Evolutionary conservation across 495 filamentous ascomycete genomes (phyloP), one percentile per base, ranked within the genome.

Genomic region (Bombardia bombarda): DNA sequence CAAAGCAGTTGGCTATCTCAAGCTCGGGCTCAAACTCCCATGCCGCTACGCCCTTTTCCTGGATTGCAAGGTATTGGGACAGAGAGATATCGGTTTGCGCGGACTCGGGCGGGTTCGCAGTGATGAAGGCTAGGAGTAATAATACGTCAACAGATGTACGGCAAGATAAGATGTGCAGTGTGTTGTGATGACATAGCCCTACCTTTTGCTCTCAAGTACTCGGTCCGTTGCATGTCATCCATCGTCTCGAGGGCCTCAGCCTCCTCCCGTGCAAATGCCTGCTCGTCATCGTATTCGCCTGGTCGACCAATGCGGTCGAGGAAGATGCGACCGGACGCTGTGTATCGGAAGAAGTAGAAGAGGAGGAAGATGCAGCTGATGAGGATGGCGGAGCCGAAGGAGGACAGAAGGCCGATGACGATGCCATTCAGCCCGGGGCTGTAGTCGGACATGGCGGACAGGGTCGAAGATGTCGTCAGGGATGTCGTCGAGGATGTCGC

Each of bases 1-100:
- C 92, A 60, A 98, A 98, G 61, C 93, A 97, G 64, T 98, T 98
- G 42, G 92, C 92, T 51, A 98, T 96, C 62, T 98, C 92, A 26
- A 98, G 67, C 63, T 98, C 92, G 2, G 92, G 90, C 60, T 96
- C 90, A 48, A 98, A 98, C 61, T 97, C 92, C 92, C 92, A 98
- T 7, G 92, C 92, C 6, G 90, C 93, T 17, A 98, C 92, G 38
- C 92, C 92, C 62, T 98, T 98, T 63, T 98, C 92, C 68, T 98
- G 92, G 50, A 98, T 98, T 21, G 93, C 92, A 35, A 98, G 73
- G 56, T 94, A 97, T 61, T 98, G 92, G 31, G 93, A 96, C 45
- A 98, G 66, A 21, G 92, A 96, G 45, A 98, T 98, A 54, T 98
- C 92, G 47, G 92, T 98, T 53, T 90, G 87, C 47, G 87, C 68